Evolutionary conservation across 2,329 filamentous ascomycete species (phyloP).

Genomic region (Didymella pomorum): DNA sequence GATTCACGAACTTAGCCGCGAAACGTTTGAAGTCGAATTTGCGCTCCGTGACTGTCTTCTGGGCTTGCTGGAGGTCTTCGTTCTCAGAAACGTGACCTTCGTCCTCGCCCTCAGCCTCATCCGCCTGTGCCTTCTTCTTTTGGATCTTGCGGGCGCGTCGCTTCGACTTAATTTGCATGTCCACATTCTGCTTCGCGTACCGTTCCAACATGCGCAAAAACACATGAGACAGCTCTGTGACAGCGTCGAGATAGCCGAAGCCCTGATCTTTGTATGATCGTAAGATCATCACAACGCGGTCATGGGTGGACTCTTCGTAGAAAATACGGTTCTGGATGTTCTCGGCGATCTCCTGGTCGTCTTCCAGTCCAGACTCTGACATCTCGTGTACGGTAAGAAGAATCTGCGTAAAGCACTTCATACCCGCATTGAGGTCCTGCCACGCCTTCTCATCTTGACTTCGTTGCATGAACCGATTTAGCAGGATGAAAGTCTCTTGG

Average conservation of each 20-base stretch:
- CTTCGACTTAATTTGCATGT: conserved; percentile 89
- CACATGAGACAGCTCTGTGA: conserved; percentile 88
- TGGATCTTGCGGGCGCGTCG: conserved; percentile 77
- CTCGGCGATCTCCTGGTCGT: conserved; percentile 97
- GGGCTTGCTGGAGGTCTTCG: conserved; percentile 76
- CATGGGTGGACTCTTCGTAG: conserved; percentile 95
- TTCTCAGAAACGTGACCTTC: conserved; percentile 63
- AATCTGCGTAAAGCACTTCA: conserved; percentile 95
- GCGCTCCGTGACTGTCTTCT: conserved; percentile 77
- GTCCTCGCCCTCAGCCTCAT: conserved; percentile 60
- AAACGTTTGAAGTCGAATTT: conserved; percentile 95
- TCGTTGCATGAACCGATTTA: conserved; percentile 83
- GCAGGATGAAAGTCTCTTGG: conserved; percentile 90
- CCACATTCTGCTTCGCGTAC: conserved; percentile 93
- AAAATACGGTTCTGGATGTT: conserved; percentile 98
- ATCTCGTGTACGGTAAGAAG: conserved; percentile 92
- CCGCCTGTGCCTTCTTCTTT: conserved; percentile 62
- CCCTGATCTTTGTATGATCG: conserved; percentile 92
- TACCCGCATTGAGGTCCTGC: conserved; percentile 84
- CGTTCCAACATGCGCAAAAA: conserved; percentile 90
- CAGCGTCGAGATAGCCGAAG: conserved; percentile 90
- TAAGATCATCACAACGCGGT: conserved; percentile 80
- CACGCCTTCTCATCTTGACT: conserved; percentile 84
- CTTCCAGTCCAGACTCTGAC: conserved; percentile 81
- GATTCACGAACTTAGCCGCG: conserved; percentile 78